Evolutionary conservation across 2,329 filamentous ascomycete species (phyloP).

Genomic region (Aschersonia sp.): DNA sequence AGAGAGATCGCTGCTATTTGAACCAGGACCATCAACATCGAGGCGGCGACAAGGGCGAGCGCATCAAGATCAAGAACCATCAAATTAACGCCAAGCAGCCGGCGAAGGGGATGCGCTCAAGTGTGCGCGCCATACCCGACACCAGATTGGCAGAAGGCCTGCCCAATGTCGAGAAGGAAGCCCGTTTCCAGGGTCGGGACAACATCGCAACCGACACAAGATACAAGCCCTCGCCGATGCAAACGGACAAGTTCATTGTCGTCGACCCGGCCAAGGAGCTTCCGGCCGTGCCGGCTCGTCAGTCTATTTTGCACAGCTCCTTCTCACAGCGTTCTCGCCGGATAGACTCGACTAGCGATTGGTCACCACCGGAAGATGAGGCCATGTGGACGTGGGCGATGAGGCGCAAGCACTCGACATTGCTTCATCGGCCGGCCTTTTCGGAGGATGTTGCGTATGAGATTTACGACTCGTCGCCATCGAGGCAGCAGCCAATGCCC

Average conservation of each 20-base stretch:
- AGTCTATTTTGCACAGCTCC: slow-evolving; percentile 3
- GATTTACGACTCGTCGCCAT: not conserved
- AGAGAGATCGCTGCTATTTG: not conserved
- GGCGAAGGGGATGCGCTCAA: too few relatives aligned
- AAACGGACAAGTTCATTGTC: slow-evolving; percentile 7
- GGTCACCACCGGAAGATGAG: not conserved
- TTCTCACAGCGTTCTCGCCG: not conserved
- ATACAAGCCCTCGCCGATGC: not conserved
- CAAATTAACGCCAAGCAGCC: too few relatives aligned
- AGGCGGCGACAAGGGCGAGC: too few relatives aligned
- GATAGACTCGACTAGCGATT: not conserved
- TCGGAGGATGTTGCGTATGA: not conserved
- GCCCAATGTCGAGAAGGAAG: too few relatives aligned
- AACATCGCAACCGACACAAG: not conserved
- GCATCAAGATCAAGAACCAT: too few relatives aligned
- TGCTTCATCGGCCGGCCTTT: slow-evolving; percentile 3
- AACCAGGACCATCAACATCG: too few relatives aligned
- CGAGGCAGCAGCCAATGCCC: slow-evolving; percentile 6
- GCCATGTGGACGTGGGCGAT: not conserved
- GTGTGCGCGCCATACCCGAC: too few relatives aligned
- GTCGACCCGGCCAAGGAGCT: slow-evolving; percentile 7
- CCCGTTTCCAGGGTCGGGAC: not conserved
- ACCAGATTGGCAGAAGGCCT: too few relatives aligned
- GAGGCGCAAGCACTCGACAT: slow-evolving; percentile 4
- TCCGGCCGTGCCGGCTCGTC: slow-evolving; percentile 6